phyloP scores from a whole-genome alignment of 768 basidiomycete species.

The Panaeolus cyanescens region DNA sequence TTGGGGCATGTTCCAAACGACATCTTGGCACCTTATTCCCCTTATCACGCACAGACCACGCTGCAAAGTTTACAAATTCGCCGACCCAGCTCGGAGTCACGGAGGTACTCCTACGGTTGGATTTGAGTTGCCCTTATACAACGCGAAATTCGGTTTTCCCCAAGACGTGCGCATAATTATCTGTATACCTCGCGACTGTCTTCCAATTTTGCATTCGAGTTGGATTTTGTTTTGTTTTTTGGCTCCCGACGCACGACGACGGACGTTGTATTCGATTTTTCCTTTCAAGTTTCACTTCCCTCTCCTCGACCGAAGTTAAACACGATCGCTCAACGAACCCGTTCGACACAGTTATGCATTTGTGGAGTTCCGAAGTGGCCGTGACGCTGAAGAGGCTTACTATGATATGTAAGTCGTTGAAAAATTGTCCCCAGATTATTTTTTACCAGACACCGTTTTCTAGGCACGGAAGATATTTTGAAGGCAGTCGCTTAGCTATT shows the following conservation, averaged over 20 bases:
- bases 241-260: conserved; percentile 13
- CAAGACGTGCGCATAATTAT: neutral
- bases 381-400: conserved; percentile 40
- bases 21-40: neutral
- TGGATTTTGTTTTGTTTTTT: neutral
- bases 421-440: neutral
- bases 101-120: neutral
- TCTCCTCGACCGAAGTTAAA: conserved; percentile 19
- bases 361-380: conserved; percentile 37
- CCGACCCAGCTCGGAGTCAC: neutral
- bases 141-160: conserved; percentile 5
- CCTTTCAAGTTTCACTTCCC: conserved; percentile 13
- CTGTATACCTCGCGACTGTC: neutral
- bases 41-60: conserved; percentile 2
- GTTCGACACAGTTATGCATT: conserved; percentile 37
- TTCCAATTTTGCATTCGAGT: conserved; percentile 1
- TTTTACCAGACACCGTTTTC: neutral
- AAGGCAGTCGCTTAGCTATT: conserved; percentile 37
- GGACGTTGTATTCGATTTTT: conserved; percentile 8
- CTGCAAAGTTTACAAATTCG: neutral
- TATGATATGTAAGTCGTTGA: conserved; percentile 34
- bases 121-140: neutral
- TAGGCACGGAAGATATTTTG: conserved; percentile 40
- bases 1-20: neutral
- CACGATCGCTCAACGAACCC: conserved; percentile 34